A percentile compares a stretch with the other conserved stretches of the same genome.
Conservation (phyloP, 2,329 filamentous ascomycete species). For the Colletotrichum simmondsii region DNA sequence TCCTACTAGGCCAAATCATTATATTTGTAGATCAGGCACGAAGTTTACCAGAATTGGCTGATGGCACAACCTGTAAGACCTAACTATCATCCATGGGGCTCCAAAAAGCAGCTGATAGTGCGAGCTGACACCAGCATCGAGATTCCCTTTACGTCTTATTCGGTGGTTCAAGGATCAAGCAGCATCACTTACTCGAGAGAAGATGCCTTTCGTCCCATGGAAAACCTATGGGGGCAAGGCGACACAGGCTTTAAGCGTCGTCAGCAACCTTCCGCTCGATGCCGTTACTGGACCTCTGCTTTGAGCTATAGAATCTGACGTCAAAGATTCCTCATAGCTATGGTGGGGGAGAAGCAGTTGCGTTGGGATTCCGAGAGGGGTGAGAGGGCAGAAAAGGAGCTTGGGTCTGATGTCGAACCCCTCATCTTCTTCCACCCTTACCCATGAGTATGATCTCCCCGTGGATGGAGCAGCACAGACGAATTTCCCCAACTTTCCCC, state of each 20-base stretch:
- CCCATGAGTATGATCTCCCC: neutral
- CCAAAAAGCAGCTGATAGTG: neutral
- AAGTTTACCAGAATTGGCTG: neutral
- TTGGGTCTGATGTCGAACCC: slow-evolving; percentile 10
- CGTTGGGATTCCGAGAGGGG: neutral
- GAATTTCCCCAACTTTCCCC: neutral
- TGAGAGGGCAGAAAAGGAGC: neutral
- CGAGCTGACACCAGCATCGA: neutral
- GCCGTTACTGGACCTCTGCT: neutral
- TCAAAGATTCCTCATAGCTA: neutral
- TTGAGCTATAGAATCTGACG: neutral
- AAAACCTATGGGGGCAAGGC: neutral
- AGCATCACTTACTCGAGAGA: neutral
- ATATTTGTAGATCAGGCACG: neutral
- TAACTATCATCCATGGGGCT: neutral
- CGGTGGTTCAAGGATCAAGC: neutral
- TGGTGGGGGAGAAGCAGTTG: neutral
- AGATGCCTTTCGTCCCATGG: neutral
- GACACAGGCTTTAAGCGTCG: neutral
- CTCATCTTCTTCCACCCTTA: neutral
- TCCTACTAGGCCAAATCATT: neutral
- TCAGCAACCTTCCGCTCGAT: neutral
- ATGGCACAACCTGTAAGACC: neutral
- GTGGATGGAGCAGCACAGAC: neutral
- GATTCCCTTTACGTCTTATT: neutral